Evolutionary conservation across 768 basidiomycete genomes (phyloP).

Genomic region (Suillus cothurnatus): DNA sequence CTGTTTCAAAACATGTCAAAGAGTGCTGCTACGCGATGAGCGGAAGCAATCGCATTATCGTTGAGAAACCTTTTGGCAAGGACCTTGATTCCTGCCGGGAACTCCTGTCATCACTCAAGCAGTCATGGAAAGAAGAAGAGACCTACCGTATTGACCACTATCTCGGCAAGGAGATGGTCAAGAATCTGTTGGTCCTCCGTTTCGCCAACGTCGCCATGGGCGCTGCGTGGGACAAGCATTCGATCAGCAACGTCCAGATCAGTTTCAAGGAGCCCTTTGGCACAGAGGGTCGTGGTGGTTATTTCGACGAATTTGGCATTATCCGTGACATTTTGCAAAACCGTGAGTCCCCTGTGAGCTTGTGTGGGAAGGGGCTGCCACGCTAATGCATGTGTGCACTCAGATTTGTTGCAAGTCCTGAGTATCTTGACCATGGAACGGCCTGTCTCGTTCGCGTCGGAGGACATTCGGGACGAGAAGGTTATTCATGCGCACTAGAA

Average conservation of each 20-base stretch:
- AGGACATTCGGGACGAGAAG: conserved; percentile 99
- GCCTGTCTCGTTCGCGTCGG: conserved; percentile 94
- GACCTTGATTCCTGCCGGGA: conserved; percentile 83
- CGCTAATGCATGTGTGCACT: conserved; percentile 20
- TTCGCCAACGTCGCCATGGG: conserved; percentile 94
- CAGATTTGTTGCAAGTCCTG: conserved; percentile 94
- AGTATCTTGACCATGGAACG: conserved; percentile 97
- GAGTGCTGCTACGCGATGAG: conserved; percentile 72
- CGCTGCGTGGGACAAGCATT: conserved; percentile 94
- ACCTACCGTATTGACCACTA: conserved; percentile 99
- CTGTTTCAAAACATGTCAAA: conserved; percentile 83
- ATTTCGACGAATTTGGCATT: conserved; percentile 99
- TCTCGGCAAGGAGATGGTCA: conserved; percentile 99
- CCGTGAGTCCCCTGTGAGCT: conserved; percentile 61
- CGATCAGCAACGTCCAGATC: conserved; percentile 95
- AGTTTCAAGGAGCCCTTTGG: conserved; percentile 99
- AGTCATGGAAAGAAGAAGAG: conserved; percentile 94
- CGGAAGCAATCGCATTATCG: conserved; percentile 89
- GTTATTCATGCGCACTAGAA: conserved; percentile 39
- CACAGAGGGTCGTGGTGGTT: conserved; percentile 99
- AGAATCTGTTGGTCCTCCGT: conserved; percentile 93
- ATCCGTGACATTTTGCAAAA: conserved; percentile 98
- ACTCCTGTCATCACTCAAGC: conserved; percentile 77
- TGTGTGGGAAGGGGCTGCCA: conserved; percentile 12
- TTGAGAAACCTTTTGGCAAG: conserved; percentile 99